Percentiles rank a stretch among this genome's conserved stretches.
Evolutionary conservation across 2,329 filamentous ascomycete species (phyloP).

Genomic region (Parastagonospora avenae): DNA sequence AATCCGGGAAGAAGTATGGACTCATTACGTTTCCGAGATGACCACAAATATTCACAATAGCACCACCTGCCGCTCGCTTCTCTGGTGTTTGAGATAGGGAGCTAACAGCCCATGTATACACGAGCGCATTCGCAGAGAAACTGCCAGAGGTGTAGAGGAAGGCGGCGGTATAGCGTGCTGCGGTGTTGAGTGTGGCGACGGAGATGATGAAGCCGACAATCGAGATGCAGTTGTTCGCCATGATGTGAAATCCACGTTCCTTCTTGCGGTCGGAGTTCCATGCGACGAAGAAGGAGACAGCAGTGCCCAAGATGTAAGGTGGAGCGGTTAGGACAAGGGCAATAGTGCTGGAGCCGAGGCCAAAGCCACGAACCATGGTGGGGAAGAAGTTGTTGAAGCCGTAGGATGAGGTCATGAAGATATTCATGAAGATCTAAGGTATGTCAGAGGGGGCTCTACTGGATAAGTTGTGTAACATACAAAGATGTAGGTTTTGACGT

Average conservation of each 20-base stretch:
- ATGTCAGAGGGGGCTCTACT: neutral
- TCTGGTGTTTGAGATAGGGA: conserved; percentile 46
- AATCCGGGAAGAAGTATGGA: conserved; percentile 47
- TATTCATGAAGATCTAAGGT: conserved; percentile 15
- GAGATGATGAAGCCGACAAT: conserved; percentile 21
- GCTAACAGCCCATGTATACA: conserved; percentile 45
- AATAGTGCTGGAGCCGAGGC: conserved; percentile 11
- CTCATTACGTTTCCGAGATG: conserved; percentile 50
- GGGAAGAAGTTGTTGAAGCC: conserved; percentile 20
- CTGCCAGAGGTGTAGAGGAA: conserved; percentile 42
- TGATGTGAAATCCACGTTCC: conserved; percentile 18
- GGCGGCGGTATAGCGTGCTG: conserved; percentile 23
- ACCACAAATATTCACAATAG: conserved; percentile 46
- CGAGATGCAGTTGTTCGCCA: conserved; percentile 9
- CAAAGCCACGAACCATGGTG: conserved; percentile 14
- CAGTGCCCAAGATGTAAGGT: conserved; percentile 14
- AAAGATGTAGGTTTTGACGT: conserved; percentile 12
- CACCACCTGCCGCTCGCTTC: conserved; percentile 45
- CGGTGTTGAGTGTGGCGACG: conserved; percentile 14
- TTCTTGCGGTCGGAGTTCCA: conserved; percentile 13
- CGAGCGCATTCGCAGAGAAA: conserved; percentile 44
- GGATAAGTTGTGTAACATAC: neutral
- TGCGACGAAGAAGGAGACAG: conserved; percentile 14
- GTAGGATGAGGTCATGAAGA: conserved; percentile 12
- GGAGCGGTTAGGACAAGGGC: conserved; percentile 15